Evolutionary conservation across 2,329 filamentous ascomycete species (phyloP).

Genomic region (Ophiosphaerella narmari): DNA sequence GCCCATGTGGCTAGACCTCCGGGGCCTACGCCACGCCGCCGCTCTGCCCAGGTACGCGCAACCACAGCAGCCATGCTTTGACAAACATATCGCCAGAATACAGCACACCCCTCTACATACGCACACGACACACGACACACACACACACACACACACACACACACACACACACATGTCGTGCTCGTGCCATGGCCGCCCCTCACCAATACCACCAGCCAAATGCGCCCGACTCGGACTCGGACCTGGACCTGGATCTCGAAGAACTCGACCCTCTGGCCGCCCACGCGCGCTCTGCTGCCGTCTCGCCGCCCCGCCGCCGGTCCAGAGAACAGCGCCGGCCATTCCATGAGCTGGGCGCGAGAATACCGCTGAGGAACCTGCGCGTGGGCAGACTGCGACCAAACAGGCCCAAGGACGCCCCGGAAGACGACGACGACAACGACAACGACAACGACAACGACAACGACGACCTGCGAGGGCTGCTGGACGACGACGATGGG

Average conservation of each 20-base stretch:
- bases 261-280: slow-evolving; percentile 70
- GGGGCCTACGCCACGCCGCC: not conserved
- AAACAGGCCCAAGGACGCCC: slow-evolving; percentile 49
- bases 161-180: slow-evolving; percentile 20
- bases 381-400: slow-evolving; percentile 54
- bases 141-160: slow-evolving; percentile 9
- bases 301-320: slow-evolving; percentile 30
- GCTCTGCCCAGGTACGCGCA: not conserved
- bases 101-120: not conserved
- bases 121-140: not conserved
- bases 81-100: not conserved
- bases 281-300: slow-evolving; percentile 23
- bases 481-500: slow-evolving; percentile 67
- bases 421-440: slow-evolving; percentile 54
- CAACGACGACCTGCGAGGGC: slow-evolving; percentile 62
- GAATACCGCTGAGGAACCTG: slow-evolving; percentile 71
- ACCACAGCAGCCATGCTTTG: not conserved
- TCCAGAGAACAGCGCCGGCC: slow-evolving; percentile 39
- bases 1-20: slow-evolving; percentile 2
- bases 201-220: slow-evolving; percentile 58
- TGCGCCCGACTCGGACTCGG: slow-evolving; percentile 71
- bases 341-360: slow-evolving; percentile 52
- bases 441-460: too few relatives aligned
- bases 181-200: slow-evolving; percentile 53
- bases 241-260: slow-evolving; percentile 76